A percentile compares a stretch with the other conserved stretches of the same genome.
Conservation (phyloP, 176 grass and related monocot species). For the Puya raimondii region DNA sequence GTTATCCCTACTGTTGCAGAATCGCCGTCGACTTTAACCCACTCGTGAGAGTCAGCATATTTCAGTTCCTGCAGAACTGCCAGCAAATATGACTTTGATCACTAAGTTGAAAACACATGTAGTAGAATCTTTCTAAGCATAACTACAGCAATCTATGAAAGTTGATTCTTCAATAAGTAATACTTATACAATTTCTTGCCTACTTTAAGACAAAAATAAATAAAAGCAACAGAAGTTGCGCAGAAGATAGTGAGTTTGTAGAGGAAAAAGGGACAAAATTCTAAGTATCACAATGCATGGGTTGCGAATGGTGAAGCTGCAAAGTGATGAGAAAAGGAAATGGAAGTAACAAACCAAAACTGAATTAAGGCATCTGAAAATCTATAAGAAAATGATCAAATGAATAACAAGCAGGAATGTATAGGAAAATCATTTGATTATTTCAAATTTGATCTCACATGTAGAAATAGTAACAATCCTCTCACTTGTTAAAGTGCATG, state of each 20-base stretch:
- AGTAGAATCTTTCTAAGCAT: not conserved
- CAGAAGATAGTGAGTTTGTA: no score
- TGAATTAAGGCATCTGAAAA: not conserved
- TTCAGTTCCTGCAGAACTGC: slow-evolving; percentile 85
- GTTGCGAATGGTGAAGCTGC: not conserved
- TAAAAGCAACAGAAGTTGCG: no score
- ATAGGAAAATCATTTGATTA: not conserved
- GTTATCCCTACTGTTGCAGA: slow-evolving; percentile 86
- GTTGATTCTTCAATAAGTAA: not conserved
- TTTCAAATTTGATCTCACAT: not conserved
- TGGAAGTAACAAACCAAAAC: not conserved
- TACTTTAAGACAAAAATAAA: no score
- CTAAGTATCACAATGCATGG: not conserved
- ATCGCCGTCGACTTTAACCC: slow-evolving; percentile 76
- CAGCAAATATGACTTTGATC: slow-evolving; percentile 4
- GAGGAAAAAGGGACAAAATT: not conserved
- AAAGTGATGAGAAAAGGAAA: not conserved
- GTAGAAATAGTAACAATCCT: not conserved
- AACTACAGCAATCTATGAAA: not conserved
- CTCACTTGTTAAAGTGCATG: not conserved
- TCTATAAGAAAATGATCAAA: not conserved
- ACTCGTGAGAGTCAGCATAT: slow-evolving; percentile 89
- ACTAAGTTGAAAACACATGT: not conserved
- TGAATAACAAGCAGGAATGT: not conserved
- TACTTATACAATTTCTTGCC: no score